Evolutionary conservation across 2,329 filamentous ascomycete species (phyloP).

Genomic region (Botrytis hyacinthi): DNA sequence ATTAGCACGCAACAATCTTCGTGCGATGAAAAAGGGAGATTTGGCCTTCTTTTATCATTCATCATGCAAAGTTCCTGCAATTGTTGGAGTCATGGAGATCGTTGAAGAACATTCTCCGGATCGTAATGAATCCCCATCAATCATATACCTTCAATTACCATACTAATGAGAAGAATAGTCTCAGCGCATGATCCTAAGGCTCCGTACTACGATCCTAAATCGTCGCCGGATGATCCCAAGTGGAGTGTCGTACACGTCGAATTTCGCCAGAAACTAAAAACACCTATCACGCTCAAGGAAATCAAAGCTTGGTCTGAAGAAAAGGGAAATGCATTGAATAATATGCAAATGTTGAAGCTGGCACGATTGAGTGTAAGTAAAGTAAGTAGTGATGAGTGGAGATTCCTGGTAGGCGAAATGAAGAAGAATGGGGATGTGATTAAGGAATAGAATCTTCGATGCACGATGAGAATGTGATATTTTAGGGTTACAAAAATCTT

Average conservation of each 20-base stretch:
- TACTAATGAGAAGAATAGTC: constrained; percentile 23
- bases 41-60: constrained; percentile 97
- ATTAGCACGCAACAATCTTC: constrained; percentile 80
- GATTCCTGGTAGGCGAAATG: constrained; percentile 19
- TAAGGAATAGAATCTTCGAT: not conserved
- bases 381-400: constrained; percentile 64
- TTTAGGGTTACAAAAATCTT: not conserved
- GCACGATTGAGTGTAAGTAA: constrained; percentile 77
- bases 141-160: not conserved
- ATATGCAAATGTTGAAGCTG: constrained; percentile 82
- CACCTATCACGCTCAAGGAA: constrained; percentile 67
- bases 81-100: constrained; percentile 86
- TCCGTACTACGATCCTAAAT: constrained; percentile 82
- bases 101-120: constrained; percentile 81
- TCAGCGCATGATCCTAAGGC: constrained; percentile 67
- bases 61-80: constrained; percentile 84
- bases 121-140: constrained; percentile 44
- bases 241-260: constrained; percentile 91
- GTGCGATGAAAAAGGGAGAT: constrained; percentile 87
- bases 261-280: constrained; percentile 78
- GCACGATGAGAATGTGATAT: too few species aligned
- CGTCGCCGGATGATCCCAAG: constrained; percentile 64
- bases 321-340: constrained; percentile 56
- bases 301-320: constrained; percentile 62
- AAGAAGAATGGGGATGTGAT: constrained; percentile 23